Conservation (phyloP, 2,329 filamentous ascomycete genomes). For the Tolypocladium ovalisporum region DNA sequence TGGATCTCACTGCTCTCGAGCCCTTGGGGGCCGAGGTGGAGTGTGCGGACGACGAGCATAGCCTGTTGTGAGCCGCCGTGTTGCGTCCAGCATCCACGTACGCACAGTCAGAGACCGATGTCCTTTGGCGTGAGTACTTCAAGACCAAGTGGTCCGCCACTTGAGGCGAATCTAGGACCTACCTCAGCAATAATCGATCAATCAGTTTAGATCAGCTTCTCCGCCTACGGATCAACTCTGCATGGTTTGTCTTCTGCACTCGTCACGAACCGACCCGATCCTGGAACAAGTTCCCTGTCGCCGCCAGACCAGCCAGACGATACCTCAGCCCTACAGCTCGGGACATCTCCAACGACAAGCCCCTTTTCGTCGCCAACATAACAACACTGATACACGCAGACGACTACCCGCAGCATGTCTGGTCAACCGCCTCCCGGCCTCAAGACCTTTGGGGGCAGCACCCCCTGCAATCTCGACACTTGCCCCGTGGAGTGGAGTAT, state of each 20-base stretch:
- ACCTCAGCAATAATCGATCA: background rate
- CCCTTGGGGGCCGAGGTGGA: background rate
- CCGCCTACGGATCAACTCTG: background rate
- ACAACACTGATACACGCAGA: background rate
- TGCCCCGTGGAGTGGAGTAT: constrained; percentile 36
- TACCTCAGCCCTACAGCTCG: background rate
- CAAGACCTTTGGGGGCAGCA: constrained; percentile 29
- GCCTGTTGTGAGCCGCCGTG: background rate
- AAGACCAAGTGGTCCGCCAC: background rate
- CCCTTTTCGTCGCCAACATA: background rate
- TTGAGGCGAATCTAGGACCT: background rate
- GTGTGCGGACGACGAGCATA: background rate
- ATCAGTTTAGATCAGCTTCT: background rate
- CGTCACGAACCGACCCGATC: background rate
- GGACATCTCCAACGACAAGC: background rate
- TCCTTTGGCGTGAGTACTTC: background rate
- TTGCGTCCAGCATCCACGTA: background rate
- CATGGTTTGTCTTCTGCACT: background rate
- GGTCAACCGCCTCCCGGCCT: constrained; percentile 6
- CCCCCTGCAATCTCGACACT: constrained; percentile 35
- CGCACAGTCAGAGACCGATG: background rate
- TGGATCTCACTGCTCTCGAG: background rate
- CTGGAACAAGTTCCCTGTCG: background rate
- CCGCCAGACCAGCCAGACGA: too few relatives aligned
- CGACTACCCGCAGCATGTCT: background rate